These are phyloP conservation scores for Yarrowia galli DNA, from an alignment of 1,139 yeast species.

Conservation along the genomic window DNA sequence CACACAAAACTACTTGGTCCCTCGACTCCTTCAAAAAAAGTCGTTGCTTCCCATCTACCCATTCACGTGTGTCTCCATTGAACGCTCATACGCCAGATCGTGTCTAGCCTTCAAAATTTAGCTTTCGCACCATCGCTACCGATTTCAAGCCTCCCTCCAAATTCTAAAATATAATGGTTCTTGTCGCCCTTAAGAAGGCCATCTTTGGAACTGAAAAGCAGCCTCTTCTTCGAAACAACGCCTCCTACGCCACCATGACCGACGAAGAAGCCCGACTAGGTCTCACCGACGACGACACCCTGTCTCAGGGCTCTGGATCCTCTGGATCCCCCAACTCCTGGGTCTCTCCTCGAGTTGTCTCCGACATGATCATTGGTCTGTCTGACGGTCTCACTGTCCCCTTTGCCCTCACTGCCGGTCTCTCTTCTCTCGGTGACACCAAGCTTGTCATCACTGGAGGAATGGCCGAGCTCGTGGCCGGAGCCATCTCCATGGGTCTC, in stretches of 20 bases:
- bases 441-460: slow-evolving; percentile 84
- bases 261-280: slow-evolving; percentile 38
- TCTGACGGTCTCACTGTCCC: slow-evolving; percentile 87
- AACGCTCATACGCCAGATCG: slow-evolving; percentile 35
- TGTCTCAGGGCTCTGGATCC: slow-evolving; percentile 41
- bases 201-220: slow-evolving; percentile 46
- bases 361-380: slow-evolving; percentile 78
- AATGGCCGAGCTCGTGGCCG: slow-evolving; percentile 82
- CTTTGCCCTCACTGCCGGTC: slow-evolving; percentile 83
- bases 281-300: slow-evolving; percentile 40
- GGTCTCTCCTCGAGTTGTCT: slow-evolving; percentile 66
- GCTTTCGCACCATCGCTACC: neutral
- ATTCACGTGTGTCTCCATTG: slow-evolving; percentile 20
- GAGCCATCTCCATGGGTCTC: slow-evolving; percentile 85
- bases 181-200: slow-evolving; percentile 49
- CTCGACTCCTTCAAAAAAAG: neutral
- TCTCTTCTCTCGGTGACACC: slow-evolving; percentile 74
- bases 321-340: slow-evolving; percentile 42
- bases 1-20: no score
- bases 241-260: slow-evolving; percentile 33
- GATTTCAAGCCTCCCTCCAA: neutral
- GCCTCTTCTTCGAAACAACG: slow-evolving; percentile 39
- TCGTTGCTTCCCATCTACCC: neutral
- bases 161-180: slow-evolving; percentile 45
- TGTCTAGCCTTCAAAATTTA: slow-evolving; percentile 15